Base-by-base conservation (phyloP, 2,329 filamentous ascomycete genomes). In the Sclerotinia trifoliorum region DNA sequence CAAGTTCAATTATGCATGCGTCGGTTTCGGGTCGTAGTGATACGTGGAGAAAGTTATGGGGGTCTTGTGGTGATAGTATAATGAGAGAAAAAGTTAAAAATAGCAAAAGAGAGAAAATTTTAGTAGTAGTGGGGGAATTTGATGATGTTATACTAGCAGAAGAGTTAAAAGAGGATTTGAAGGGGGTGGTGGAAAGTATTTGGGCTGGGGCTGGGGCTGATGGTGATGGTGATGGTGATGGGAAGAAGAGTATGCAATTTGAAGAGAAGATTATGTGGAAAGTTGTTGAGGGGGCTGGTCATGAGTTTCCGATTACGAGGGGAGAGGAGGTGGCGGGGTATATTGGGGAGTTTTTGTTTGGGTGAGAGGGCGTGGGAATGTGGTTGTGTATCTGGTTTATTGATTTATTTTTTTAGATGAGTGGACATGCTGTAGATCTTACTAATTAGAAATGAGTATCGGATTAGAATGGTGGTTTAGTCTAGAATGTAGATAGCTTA, bases 231-330 rank as follows among this genome's bases (percentile, higher is more conserved):
- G 39, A 15, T 15, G 21, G 10, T 39, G 39, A 39, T 13, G 39
- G 2, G 39, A 39, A 39, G 39, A 13, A 39, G 26, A 10, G 26
- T 19, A 29, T 17, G 5, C 3, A 8, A 10, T 61, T 61, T 19
- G 76, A 78, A 61, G 80, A 81, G 0, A 80, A 80, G 19, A 81
- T 87, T 8, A 77, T 78, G 54, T 87, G 85, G 82, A 80, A 78
- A 46, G 75, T 84, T 15, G 78, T 88, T 1, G 81, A 82, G 0
- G 85, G 85, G 1, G 83, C 58, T 21, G 58, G 81, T 1, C 87
- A 89, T 73, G 86, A 89, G 71, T 88, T 89, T 72, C 85, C 87
- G 21, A 87, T 88, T 79, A 86, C 85, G n/a, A 81, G 84, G 69
- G 75, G 80, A 0, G 73, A 77, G 8, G 75, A 79, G 48, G 82